Base-by-base conservation (phyloP, 169 alveolate species). In the Plasmodium reichenowi region DNA sequence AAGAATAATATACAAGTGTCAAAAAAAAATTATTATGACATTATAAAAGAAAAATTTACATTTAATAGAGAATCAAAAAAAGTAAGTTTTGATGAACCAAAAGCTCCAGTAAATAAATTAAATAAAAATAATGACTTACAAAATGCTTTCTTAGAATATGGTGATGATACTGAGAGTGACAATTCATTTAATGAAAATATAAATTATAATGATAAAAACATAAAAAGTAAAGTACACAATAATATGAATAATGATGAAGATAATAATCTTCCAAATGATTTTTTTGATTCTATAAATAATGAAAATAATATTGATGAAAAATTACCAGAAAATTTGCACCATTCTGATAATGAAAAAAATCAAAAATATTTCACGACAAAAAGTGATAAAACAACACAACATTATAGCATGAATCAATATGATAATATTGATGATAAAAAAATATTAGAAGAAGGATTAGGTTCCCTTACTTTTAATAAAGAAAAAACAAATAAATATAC, bases 61-160 rank as follows among this genome's bases (percentile, higher is more conserved):
- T 38, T 38, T 38, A 38, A 38, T 38, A 38, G 47, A 38, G 47
- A 38, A 38, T 38, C 47, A 15, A 76, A 50, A 63, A 66, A 24
- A 70, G 89, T 48, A 5, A 52, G 8, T 12, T 64, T 48, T 58
- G 29, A 24, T 17, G 89, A 76, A 50, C 89, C 89, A 9, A 24
- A 7, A 22, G 75, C 89, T 24, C 89, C 89, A 15, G 4, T 76
- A 64, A 76, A 76, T 45, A 62, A 72, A 56, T 5, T 76, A 64
- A 76, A 76, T 48, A 76, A 64, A 50, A 58, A 76, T 58, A 63
- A 63, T 45, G 67, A 76, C 67, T 52, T 76, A n/a, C 47, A 64
- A 45, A 67, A 76, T 24, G 89, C 89, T 1, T 76, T 76, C 52
- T 24, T 66, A 45, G 71, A 76, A 52, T 76, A 76, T 63, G 32